Evolutionary conservation across 805 yeast species (phyloP).

Genomic region (Yarrowia sp.): DNA sequence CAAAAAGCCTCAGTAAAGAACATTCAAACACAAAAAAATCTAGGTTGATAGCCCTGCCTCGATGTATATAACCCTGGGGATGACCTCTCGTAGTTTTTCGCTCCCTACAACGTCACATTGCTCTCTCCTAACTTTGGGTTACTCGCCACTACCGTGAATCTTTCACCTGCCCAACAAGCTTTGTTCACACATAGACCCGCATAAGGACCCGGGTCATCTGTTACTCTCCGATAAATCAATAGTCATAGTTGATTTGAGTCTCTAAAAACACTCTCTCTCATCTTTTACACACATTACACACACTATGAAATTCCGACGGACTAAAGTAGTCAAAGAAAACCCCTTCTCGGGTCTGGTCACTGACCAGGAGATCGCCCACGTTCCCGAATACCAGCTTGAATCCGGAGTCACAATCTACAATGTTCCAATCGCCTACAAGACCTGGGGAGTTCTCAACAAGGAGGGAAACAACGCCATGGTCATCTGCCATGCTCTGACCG

Average conservation of each 20-base stretch:
- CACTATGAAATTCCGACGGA: slow-evolving; percentile 27
- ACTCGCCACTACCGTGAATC: slow-evolving; percentile 12
- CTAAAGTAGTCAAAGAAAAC: slow-evolving; percentile 45
- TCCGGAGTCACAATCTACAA: slow-evolving; percentile 70
- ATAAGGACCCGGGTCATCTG: slow-evolving; percentile 26
- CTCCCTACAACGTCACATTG: neutral
- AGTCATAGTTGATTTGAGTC: slow-evolving; percentile 3
- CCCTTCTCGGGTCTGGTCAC: slow-evolving; percentile 68
- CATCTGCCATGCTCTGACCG: slow-evolving; percentile 95
- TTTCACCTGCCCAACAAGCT: slow-evolving; percentile 16
- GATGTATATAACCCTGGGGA: neutral
- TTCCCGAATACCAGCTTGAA: slow-evolving; percentile 74
- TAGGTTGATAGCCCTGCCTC: neutral
- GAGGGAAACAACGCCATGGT: slow-evolving; percentile 73
- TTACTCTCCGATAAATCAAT: neutral
- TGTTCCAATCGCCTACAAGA: slow-evolving; percentile 91
- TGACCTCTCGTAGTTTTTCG: no score
- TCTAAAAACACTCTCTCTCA: neutral
- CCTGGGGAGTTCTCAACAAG: slow-evolving; percentile 86
- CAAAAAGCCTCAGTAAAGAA: neutral
- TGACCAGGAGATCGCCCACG: slow-evolving; percentile 72
- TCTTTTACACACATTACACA: neutral
- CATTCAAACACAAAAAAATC: neutral
- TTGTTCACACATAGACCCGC: neutral
- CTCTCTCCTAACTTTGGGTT: neutral